A percentile compares a stretch with the other conserved stretches of the same genome.
phyloP scores from a whole-genome alignment of 2,329 filamentous ascomycete genomes.

The Colletotrichum chrysophilum region DNA sequence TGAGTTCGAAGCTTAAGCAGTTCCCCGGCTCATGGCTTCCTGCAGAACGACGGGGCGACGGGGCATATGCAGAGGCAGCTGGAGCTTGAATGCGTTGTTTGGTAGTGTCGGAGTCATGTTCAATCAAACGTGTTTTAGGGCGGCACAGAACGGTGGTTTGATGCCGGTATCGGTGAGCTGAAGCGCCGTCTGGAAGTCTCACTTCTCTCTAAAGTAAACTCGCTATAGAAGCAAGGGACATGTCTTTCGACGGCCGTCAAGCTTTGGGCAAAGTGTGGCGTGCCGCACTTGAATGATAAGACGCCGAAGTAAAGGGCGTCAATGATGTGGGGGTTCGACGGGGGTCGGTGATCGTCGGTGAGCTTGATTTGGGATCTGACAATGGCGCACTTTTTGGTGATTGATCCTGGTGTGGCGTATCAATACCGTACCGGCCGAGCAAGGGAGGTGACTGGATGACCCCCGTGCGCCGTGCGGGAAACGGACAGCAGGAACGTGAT shows the following conservation, averaged over 20 bases:
- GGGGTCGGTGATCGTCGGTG: slow-evolving; percentile 8
- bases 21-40: slow-evolving; percentile 3
- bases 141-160: neutral
- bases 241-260: neutral
- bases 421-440: slow-evolving; percentile 3
- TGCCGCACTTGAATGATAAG: neutral
- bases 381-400: neutral
- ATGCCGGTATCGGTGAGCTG: slow-evolving; percentile 11
- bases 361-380: neutral
- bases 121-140: neutral
- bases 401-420: slow-evolving; percentile 12
- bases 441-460: neutral
- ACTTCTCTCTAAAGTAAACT: neutral
- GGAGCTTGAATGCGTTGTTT: neutral
- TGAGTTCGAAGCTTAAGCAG: neutral
- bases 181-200: neutral
- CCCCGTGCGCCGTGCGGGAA: slow-evolving; percentile 3
- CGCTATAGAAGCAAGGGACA: neutral
- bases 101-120: neutral
- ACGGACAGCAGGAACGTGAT: neutral
- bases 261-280: neutral
- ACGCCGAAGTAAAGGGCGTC: neutral
- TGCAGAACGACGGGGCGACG: slow-evolving; percentile 7
- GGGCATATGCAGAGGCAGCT: neutral
- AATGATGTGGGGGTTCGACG: slow-evolving; percentile 12